Base-by-base conservation (phyloP, 1,284 basidiomycete species). In the Sutorius eximius region DNA sequence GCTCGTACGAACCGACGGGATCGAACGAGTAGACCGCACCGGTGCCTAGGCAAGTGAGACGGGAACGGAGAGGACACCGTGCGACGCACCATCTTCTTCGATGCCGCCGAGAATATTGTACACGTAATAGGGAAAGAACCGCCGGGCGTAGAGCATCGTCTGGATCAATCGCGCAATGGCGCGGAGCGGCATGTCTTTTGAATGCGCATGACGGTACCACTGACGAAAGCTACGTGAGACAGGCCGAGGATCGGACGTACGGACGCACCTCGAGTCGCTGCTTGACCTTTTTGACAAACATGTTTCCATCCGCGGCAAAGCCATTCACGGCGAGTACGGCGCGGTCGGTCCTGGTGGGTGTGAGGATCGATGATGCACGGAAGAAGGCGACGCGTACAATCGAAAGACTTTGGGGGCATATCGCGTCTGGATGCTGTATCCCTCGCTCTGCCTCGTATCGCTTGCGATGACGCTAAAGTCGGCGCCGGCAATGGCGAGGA, bases 21-120 rank as follows among this genome's bases (percentile, higher is more conserved):
- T 98, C 95, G 73, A 96, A 98, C 24, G 93, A 96, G 78, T 98
- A 98, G 18, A 98, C 94, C 4, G 94, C 93, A 36, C 95, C 95
- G 40, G 91, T 86, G 37, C 93, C 93, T 93, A 71, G 20, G 8
- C 47, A 32, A 20, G 32, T 59, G 55, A 60, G 55, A 53, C 49
- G 43, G 59, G 32, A 51, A 45, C 49, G 18, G 47, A 46, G 41
- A 33, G 45, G 54, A 38, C 40, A 45, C 37, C 13, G 43, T 22
- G 7, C 30, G 46, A 81, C 89, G 64, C 64, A 94, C 94, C 93
- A 70, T 95, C 93, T 68, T 93, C 93, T 73, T 96, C 93, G 63
- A 95, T 93, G 43, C 93, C 93, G 48, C 91, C 91, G 37, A 96
- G 85, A 69, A 98, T 95, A 73, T 95, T 95, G 79, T 93, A 94